A percentile compares a stretch with the other conserved stretches of the same genome.
phyloP scores from a whole-genome alignment of 805 yeast species.

The Kodamaea hsintzibuensis region DNA sequence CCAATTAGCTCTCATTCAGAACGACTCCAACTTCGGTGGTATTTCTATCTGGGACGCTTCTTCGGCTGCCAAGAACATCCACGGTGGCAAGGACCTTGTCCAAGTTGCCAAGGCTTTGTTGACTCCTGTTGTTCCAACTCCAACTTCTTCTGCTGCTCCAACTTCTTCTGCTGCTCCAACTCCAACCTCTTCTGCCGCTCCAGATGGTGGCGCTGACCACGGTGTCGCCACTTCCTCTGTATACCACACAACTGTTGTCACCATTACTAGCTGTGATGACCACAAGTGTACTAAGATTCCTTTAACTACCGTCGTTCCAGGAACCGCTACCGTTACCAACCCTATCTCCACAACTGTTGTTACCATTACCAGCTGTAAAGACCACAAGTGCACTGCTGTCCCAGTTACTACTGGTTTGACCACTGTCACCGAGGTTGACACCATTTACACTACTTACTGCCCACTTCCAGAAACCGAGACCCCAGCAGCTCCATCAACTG shows the following conservation, averaged over 20 bases:
- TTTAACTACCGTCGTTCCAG: neutral
- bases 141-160: neutral
- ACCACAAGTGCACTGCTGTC: slow-evolving; percentile 24
- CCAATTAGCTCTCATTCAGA: slow-evolving; percentile 14
- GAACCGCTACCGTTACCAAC: slow-evolving; percentile 13
- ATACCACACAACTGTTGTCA: neutral
- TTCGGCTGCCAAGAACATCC: slow-evolving; percentile 17
- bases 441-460: slow-evolving; percentile 36
- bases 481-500: no score
- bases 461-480: slow-evolving; percentile 17
- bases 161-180: neutral
- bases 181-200: slow-evolving; percentile 1
- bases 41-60: slow-evolving; percentile 37
- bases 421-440: slow-evolving; percentile 31
- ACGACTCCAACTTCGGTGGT: slow-evolving; percentile 33
- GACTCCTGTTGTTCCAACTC: neutral
- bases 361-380: slow-evolving; percentile 36
- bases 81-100: neutral
- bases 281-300: neutral
- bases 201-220: neutral
- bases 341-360: slow-evolving; percentile 26
- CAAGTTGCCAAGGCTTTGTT: neutral
- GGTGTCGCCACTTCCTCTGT: neutral
- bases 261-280: neutral
- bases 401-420: slow-evolving; percentile 35